Conservation (phyloP, 2,329 filamentous ascomycete genomes). For the Fusarium stilboides region DNA sequence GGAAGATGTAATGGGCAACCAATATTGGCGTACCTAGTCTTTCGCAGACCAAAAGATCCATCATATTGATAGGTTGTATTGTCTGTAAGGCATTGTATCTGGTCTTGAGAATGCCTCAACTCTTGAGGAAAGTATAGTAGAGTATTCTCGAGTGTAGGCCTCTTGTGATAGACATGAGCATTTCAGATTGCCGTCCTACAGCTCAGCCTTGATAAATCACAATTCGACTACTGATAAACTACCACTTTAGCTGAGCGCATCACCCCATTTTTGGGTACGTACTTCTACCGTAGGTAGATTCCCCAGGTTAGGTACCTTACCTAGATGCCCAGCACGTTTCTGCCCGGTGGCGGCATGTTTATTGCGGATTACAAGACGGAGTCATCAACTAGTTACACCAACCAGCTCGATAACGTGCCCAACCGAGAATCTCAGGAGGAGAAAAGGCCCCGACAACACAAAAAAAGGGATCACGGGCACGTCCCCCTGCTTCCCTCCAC, state of each 20-base stretch:
- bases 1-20: constrained; percentile 5
- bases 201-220: too few relatives aligned
- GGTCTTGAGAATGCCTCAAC: not conserved
- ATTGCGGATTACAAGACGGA: constrained; percentile 13
- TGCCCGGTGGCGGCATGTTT: constrained; percentile 28
- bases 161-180: too few relatives aligned
- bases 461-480: constrained; percentile 16
- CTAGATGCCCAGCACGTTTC: constrained; percentile 13
- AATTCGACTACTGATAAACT: too few relatives aligned
- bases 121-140: too few relatives aligned
- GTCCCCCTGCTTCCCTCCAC: constrained; percentile 27
- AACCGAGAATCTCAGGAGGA: not conserved
- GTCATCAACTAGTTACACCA: constrained; percentile 8
- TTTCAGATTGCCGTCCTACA: too few relatives aligned
- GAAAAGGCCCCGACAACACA: constrained; percentile 15
- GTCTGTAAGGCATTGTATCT: not conserved
- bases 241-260: not conserved
- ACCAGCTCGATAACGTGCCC: not conserved
- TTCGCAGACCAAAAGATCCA: constrained; percentile 3
- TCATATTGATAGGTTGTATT: not conserved
- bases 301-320: not conserved
- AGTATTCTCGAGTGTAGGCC: too few relatives aligned
- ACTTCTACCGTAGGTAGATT: not conserved
- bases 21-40: constrained; percentile 11
- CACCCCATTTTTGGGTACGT: constrained; percentile 11